These are phyloP conservation scores for Lactarius evosmus DNA, from an alignment of 768 basidiomycete genomes.

Conservation along the genomic window DNA sequence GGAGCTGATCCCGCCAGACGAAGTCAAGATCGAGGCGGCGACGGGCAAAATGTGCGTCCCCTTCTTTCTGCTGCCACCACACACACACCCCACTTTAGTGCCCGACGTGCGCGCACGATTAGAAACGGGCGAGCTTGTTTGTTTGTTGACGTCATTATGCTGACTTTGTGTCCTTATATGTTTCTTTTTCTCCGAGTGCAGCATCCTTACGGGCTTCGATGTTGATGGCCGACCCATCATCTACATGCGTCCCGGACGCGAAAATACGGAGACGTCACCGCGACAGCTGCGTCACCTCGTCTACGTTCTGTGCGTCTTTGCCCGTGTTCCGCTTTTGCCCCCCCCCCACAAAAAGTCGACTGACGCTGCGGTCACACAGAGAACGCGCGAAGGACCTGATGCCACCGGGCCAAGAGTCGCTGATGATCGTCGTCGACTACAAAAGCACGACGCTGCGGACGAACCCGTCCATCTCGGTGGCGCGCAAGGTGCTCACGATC, in stretches of 20 bases:
- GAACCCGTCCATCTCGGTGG: conserved; percentile 80
- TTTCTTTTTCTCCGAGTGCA: conserved; percentile 31
- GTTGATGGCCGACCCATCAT: conserved; percentile 82
- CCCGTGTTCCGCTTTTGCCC: conserved; percentile 1
- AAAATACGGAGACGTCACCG: conserved; percentile 76
- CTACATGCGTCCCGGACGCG: conserved; percentile 84
- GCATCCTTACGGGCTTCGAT: conserved; percentile 83
- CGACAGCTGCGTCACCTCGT: conserved; percentile 83
- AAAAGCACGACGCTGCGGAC: conserved; percentile 75
- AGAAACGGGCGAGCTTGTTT: not conserved
- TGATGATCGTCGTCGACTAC: conserved; percentile 85
- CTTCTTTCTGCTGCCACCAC: not conserved
- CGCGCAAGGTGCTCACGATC: conserved; percentile 72
- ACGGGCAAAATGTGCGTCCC: conserved; percentile 80
- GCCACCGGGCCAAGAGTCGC: conserved; percentile 79
- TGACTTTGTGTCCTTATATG: not conserved
- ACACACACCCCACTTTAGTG: conserved; percentile 7
- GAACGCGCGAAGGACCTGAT: conserved; percentile 88
- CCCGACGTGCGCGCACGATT: not conserved
- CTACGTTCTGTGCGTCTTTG: conserved; percentile 68
- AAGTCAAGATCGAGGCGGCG: conserved; percentile 75
- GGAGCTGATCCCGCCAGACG: conserved; percentile 77
- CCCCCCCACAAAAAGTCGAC: not conserved
- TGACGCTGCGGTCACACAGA: conserved; percentile 37
- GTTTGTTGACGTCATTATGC: not conserved